A percentile compares a stretch with the other conserved stretches of the same genome.
Conservation (phyloP, 345 rosid genomes). For the Rhizophora mangle region DNA sequence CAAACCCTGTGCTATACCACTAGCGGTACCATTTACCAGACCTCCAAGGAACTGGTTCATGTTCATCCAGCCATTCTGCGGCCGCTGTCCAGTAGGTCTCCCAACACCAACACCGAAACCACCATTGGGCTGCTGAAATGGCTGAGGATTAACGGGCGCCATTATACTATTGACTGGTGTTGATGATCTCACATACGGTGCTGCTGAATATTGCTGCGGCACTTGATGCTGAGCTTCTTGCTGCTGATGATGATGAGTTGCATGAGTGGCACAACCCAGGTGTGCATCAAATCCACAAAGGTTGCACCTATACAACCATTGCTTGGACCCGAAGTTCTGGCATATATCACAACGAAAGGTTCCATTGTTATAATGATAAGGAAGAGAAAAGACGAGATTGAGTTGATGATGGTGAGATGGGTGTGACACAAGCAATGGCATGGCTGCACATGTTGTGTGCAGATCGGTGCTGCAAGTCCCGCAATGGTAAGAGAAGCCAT, state of each 20-base stretch:
- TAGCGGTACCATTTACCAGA: too few species aligned
- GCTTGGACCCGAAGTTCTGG: constrained; percentile 25
- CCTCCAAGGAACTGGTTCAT: not conserved
- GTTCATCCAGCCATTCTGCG: not conserved
- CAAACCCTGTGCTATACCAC: too few species aligned
- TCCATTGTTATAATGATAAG: constrained; percentile 12
- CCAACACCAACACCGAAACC: not conserved
- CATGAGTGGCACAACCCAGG: constrained; percentile 29
- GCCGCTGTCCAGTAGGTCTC: not conserved
- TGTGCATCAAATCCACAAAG: constrained; percentile 45
- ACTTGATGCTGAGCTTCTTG: not conserved
- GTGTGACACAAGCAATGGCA: constrained; percentile 34
- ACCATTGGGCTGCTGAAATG: not conserved
- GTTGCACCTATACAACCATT: constrained; percentile 47
- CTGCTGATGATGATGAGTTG: not conserved
- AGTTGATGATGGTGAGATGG: constrained; percentile 45
- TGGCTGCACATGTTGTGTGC: constrained; percentile 41
- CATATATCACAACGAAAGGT: constrained; percentile 41
- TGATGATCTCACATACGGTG: not conserved
- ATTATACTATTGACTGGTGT: not conserved
- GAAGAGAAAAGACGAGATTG: constrained; percentile 37
- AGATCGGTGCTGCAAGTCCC: constrained; percentile 40
- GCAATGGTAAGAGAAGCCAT: constrained; percentile 47
- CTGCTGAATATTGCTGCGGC: constrained; percentile 7
- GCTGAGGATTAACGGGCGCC: not conserved